Evolutionary conservation across 2,329 filamentous ascomycete species (phyloP), one percentile per base, ranked within the genome.

Genomic region (Nothophoma quercina): DNA sequence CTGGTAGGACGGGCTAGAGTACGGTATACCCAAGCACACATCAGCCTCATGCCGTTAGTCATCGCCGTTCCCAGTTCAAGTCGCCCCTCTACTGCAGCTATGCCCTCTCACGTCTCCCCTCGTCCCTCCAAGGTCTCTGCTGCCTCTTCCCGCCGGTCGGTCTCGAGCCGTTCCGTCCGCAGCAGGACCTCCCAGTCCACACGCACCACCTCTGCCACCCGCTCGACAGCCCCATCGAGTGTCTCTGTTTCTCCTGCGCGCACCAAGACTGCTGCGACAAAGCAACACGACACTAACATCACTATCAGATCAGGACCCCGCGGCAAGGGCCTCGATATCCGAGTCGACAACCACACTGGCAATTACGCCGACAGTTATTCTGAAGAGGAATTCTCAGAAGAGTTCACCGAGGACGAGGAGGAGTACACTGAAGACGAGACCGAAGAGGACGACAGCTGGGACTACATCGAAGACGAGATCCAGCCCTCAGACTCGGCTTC

Each of bases 401-500:
- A 45, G 40, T 2, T 64, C 19, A 25, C 25, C 18, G 42, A 52
- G 15, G 66, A 62, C 53, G 66, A 65, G 58, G 67, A 73, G 33
- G 68, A 70, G 36, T 68, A 70, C 22, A 70, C 67, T 59, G 65
- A 63, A 9, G 63, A 63, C 38, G 69, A 70, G 48, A 70, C 58
- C 26, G 63, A 62, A 16, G 48, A 56, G 15, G 67, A 65, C 21
- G 47, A 55, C 18, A 65, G 62, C 35, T 60, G 57, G 57, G 57
- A 60, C 44, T 38, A 48, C 21, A 54, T 70, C 59, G 63, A 72
- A 50, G 68, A 77, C 74, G 76, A 77, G 46, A 77, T 81, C 60
- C 73, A 77, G 19, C 78, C 78, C 21, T 78, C 75, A n/a, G 79
- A 81, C 64, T 81, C 78, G 21, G 79, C 78, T 18, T 81, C 79